Evolutionary conservation across 108 stramenopile genomes (phyloP), one percentile per base, ranked within the genome.

Genomic region (Bacterosira constricta): DNA sequence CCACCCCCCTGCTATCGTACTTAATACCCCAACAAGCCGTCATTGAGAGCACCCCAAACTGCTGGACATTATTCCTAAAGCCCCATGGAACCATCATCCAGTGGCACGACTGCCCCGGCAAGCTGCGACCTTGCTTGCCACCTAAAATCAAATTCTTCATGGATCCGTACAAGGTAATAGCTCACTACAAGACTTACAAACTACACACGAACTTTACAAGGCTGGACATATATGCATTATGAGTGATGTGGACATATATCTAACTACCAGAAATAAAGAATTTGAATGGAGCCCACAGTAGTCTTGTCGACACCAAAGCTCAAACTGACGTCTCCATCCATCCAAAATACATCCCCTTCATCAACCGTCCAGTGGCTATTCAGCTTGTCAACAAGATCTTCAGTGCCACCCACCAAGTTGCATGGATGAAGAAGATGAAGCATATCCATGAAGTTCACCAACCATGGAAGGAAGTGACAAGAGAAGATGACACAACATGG

Each of bases 201-300:
- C 4, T 64, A 8, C 0, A 64, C 3, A 30, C 47, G 4, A 1
- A 10, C 6, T 4, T 17, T 12, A 35, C 30, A 12, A 56, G 35
- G 54, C n/a, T 56, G 54, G 41, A 64, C 12, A 64, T 45, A 13
- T 64, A 32, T 5, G 25, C n/a, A 29, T 46, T 64, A 31, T 25
- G 63, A 6, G 30, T 49, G 4, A 4, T 64, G 1, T 49, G 63
- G 63, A 6, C 18, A 7, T 64, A 32, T 15, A 30, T 49, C 21
- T 27, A 64, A 4, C n/a, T n/a, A n/a, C n/a, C n/a, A n/a, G n/a
- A n/a, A n/a, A 37, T 13, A 3, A 25, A 11, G 1, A 41, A 57
- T n/a, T 47, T 69, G 55, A 34, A 69, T 3, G 68, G 45, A n/a
- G 56, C 56, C 25, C 68, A 69, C 31, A 38, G 58, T 26, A 69